Evolutionary conservation across 208 protist species (phyloP).

Genomic region (Leishmania mexicana): DNA sequence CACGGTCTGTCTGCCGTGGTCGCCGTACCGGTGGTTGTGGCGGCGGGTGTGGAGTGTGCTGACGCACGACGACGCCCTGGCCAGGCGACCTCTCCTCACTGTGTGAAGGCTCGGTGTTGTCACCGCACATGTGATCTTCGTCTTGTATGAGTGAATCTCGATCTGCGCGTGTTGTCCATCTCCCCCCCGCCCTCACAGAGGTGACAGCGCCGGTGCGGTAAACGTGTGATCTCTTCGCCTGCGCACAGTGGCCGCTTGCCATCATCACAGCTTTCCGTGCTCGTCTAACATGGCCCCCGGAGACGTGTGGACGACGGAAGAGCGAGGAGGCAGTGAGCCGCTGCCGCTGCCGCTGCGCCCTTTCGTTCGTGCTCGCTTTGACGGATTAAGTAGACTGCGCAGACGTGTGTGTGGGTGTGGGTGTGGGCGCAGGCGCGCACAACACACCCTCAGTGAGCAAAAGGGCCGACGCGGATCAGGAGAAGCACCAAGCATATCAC

Average conservation of each 20-base stretch:
- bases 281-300: no score
- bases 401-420: neutral
- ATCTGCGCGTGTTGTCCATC: neutral
- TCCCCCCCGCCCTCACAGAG: neutral
- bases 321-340: no score
- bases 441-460: neutral
- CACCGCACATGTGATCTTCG: neutral
- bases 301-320: no score
- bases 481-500: neutral
- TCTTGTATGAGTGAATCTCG: neutral
- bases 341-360: neutral
- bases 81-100: constrained; percentile 52
- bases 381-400: neutral
- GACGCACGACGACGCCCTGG: constrained; percentile 62
- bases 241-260: neutral
- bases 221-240: neutral
- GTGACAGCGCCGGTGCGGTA: neutral
- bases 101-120: constrained; percentile 24
- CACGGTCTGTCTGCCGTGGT: constrained; percentile 36
- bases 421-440: neutral
- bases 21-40: constrained; percentile 56
- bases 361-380: neutral
- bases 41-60: constrained; percentile 49
- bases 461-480: neutral
- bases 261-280: no score